A percentile compares a stretch with the other conserved stretches of the same genome.
phyloP scores from a whole-genome alignment of 441 rosid species.

The Codiaeum variegatum region DNA sequence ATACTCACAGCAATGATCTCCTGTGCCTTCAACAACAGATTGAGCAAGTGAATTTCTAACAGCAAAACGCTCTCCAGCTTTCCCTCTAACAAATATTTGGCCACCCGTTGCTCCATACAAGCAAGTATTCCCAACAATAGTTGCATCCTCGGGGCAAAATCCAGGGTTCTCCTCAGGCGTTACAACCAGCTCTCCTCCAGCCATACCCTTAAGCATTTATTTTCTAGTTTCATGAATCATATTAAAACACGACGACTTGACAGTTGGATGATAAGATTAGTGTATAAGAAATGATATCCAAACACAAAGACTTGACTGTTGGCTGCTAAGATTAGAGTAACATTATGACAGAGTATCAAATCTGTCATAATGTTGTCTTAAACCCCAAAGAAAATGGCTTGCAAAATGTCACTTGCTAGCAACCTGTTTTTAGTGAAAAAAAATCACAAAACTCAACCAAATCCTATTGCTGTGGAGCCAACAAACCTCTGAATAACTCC shows the following conservation, averaged over 20 bases:
- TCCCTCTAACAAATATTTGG: slow-evolving; percentile 86
- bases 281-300: slow-evolving; percentile 7
- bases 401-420: neutral
- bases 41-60: slow-evolving; percentile 94
- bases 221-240: slow-evolving; percentile 22
- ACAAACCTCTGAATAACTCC: neutral
- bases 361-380: neutral
- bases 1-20: slow-evolving; percentile 94
- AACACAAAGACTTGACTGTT: neutral
- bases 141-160: slow-evolving; percentile 79
- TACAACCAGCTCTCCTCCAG: slow-evolving; percentile 92
- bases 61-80: slow-evolving; percentile 94
- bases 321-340: neutral
- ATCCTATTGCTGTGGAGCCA: neutral
- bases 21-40: slow-evolving; percentile 97
- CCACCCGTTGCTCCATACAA: slow-evolving; percentile 97
- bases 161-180: slow-evolving; percentile 67
- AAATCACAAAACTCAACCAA: neutral
- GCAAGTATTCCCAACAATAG: slow-evolving; percentile 95
- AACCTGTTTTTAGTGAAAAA: neutral
- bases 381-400: neutral
- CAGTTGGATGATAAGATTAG: neutral
- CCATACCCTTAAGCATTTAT: slow-evolving; percentile 73
- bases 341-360: too few species aligned
- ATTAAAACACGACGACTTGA: neutral